A percentile compares a stretch with the other conserved stretches of the same genome.
phyloP scores from a whole-genome alignment of 2,329 filamentous ascomycete genomes.

The Alternaria solani region DNA sequence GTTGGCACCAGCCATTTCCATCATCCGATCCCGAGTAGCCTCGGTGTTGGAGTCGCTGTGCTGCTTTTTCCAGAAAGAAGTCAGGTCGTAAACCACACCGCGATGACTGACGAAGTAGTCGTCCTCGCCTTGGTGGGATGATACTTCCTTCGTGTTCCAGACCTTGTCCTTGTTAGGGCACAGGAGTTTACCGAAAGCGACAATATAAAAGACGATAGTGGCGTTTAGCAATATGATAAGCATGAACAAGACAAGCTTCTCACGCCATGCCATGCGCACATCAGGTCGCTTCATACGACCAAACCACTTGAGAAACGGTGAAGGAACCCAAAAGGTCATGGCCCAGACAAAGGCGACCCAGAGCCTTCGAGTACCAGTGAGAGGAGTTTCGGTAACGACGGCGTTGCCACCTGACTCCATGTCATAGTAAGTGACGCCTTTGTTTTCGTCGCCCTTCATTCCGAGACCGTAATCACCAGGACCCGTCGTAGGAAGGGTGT shows the following conservation, averaged over 20 bases:
- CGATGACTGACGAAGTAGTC: conserved; percentile 90
- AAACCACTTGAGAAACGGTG: conserved; percentile 77
- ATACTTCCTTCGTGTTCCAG: conserved; percentile 77
- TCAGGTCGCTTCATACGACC: conserved; percentile 98
- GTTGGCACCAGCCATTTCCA: conserved; percentile 77
- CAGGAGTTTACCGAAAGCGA: conserved; percentile 81
- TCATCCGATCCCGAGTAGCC: conserved; percentile 71
- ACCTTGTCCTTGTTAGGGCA: conserved; percentile 93
- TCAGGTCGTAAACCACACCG: conserved; percentile 90
- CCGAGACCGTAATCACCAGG: conserved; percentile 90
- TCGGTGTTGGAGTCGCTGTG: conserved; percentile 78
- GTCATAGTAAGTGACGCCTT: conserved; percentile 70
- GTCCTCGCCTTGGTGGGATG: conserved; percentile 71
- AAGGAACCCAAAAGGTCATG: conserved; percentile 94
- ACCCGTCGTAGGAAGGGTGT: conserved; percentile 61
- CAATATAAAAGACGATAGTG: conserved; percentile 88
- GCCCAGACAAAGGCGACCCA: conserved; percentile 89
- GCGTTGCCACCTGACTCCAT: conserved; percentile 80
- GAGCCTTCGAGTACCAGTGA: conserved; percentile 69
- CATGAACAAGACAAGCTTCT: conserved; percentile 85
- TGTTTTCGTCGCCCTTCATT: conserved; percentile 76
- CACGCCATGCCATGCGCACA: conserved; percentile 95
- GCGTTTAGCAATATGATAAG: conserved; percentile 85
- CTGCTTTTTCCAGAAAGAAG: conserved; percentile 83
- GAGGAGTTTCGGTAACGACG: conserved; percentile 73